A percentile compares a stretch with the other conserved stretches of the same genome.
phyloP scores from a whole-genome alignment of 768 basidiomycete genomes.

The Xerocomellus dryophilus region DNA sequence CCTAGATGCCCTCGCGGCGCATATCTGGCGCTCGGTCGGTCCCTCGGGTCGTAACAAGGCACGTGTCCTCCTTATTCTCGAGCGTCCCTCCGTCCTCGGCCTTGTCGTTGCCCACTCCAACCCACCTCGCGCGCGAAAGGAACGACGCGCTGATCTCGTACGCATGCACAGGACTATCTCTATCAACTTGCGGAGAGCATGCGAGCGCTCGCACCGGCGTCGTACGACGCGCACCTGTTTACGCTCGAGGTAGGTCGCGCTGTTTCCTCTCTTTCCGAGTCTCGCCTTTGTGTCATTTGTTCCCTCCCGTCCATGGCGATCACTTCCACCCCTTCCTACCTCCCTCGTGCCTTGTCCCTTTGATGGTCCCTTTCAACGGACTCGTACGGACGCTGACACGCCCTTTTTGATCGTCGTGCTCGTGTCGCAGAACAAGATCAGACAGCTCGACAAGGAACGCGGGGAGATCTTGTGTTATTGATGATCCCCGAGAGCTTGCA shows the following conservation, averaged over 20 bases:
- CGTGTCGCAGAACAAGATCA: conserved; percentile 8
- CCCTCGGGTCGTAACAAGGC: conserved; percentile 91
- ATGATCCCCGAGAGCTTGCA: background rate
- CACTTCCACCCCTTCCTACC: too few relatives aligned
- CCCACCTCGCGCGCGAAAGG: background rate
- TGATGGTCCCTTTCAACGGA: background rate
- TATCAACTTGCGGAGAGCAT: conserved; percentile 74
- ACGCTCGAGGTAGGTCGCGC: conserved; percentile 60
- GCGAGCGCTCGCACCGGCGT: conserved; percentile 64
- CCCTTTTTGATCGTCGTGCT: too few relatives aligned
- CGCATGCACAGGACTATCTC: conserved; percentile 68
- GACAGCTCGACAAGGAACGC: conserved; percentile 9
- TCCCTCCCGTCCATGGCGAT: too few relatives aligned
- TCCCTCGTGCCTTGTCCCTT: background rate
- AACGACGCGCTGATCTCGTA: background rate
- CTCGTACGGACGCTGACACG: background rate
- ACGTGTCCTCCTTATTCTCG: background rate
- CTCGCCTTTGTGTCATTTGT: too few relatives aligned
- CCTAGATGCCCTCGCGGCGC: conserved; percentile 56
- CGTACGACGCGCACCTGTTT: conserved; percentile 70
- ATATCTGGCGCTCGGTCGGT: conserved; percentile 72
- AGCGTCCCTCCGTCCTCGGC: too few relatives aligned
- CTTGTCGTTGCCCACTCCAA: too few relatives aligned
- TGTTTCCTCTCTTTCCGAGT: background rate
- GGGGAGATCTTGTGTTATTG: conserved; percentile 6